Conservation (phyloP, 2,329 filamentous ascomycete species). For the Penicillium frequentans region DNA sequence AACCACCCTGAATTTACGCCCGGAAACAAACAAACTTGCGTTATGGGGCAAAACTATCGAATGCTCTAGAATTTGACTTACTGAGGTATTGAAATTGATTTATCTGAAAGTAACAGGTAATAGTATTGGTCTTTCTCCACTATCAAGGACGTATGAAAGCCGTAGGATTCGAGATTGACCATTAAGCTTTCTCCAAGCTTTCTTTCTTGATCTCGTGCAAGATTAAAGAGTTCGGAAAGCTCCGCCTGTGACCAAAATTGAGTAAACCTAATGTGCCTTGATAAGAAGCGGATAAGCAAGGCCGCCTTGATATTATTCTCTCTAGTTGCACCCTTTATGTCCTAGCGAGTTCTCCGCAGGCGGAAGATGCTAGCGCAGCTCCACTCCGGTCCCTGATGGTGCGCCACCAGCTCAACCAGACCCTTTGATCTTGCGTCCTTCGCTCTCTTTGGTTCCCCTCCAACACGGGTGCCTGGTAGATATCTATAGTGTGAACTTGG, state of each 20-base stretch:
- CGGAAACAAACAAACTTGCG: background rate
- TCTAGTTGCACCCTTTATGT: background rate
- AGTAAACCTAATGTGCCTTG: background rate
- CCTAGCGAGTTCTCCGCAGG: background rate
- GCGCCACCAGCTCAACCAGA: background rate
- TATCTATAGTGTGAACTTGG: slow-evolving; percentile 1
- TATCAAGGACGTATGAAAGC: background rate
- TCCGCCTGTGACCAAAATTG: background rate
- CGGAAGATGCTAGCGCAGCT: background rate
- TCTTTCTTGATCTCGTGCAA: background rate
- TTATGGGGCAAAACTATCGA: too few species aligned
- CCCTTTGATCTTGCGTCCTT: background rate
- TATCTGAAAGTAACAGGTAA: background rate
- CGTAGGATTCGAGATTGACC: background rate
- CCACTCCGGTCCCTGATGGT: background rate
- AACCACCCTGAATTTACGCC: background rate
- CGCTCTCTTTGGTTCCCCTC: background rate
- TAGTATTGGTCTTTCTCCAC: background rate
- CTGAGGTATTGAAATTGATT: too few species aligned
- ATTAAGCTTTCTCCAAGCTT: background rate
- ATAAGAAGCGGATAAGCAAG: background rate
- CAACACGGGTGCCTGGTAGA: background rate
- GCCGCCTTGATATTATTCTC: background rate
- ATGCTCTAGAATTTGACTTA: too few species aligned
- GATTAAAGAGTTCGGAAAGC: background rate